Percentiles rank a stretch among this genome's conserved stretches.
phyloP scores from a whole-genome alignment of 176 grass and related monocot genomes.

The Oryza meyeriana region DNA sequence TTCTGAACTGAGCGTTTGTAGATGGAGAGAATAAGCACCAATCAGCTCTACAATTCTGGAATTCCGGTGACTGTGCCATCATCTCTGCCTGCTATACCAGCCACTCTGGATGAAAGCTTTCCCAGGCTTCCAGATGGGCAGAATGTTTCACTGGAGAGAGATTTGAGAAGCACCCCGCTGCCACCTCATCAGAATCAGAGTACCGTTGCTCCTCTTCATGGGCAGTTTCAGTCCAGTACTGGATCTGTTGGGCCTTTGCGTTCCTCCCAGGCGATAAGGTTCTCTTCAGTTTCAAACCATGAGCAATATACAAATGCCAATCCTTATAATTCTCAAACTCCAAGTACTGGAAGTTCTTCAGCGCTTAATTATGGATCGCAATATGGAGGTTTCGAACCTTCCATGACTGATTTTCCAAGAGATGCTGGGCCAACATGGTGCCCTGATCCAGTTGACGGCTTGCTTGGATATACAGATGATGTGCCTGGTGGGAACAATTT shows the following conservation, averaged over 20 bases:
- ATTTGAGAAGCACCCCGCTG: constrained; percentile 31
- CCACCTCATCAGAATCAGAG: constrained; percentile 28
- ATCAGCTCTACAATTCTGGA: constrained; percentile 35
- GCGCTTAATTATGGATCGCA: constrained; percentile 33
- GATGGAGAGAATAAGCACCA: constrained; percentile 53
- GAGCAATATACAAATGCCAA: constrained; percentile 33
- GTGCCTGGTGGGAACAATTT: constrained; percentile 37
- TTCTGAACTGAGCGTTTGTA: not conserved
- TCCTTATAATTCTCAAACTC: constrained; percentile 42
- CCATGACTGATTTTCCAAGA: constrained; percentile 35
- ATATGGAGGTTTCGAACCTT: constrained; percentile 38
- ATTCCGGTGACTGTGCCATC: constrained; percentile 45
- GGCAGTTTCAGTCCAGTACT: constrained; percentile 41
- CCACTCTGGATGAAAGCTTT: constrained; percentile 44
- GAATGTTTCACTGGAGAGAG: constrained; percentile 42
- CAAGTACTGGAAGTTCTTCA: constrained; percentile 33
- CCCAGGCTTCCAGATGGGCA: constrained; percentile 36
- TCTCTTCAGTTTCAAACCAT: constrained; percentile 37
- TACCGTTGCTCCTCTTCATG: constrained; percentile 9
- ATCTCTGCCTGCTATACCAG: constrained; percentile 41
- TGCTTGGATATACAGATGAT: constrained; percentile 54
- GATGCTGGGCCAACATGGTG: constrained; percentile 48
- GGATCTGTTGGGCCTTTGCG: constrained; percentile 42
- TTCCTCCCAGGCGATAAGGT: constrained; percentile 37
- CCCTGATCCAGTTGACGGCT: constrained; percentile 43